Base-by-base conservation (phyloP, 225 moss, liverwort and hornwort genomes). In the Marchantia paleacea region DNA sequence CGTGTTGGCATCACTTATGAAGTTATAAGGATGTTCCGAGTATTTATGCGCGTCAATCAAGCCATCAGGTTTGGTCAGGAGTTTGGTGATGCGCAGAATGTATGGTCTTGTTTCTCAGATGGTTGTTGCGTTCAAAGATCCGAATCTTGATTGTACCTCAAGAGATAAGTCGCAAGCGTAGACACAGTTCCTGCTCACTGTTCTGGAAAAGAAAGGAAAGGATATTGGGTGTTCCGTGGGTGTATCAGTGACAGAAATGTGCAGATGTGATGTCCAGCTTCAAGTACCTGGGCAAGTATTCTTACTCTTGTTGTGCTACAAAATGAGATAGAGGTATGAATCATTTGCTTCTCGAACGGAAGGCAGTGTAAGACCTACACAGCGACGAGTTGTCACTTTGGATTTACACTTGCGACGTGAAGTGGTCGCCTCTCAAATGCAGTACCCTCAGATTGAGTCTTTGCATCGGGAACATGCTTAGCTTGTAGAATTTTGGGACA, bases 71-170 rank as follows among this genome's bases (percentile, higher is more conserved):
- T 80, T 57, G 31, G 58, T 31, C 19, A 22, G 72, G 22, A 52
- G 26, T 30, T 52, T 61, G 25, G 5, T 72, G 47, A 52, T 24
- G 69, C 49, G 73, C 73, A 74, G 10, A 74, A 26, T 62, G 49
- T 80, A 62, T 80, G 55, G 80, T 80, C 72, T 64, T 80, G 70
- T 55, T 65, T 72, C 80, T 80, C 80, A 31, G 49, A 80, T 73
- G 72, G 80, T 80, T 72, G 49, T 52, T 57, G 61, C 25, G 53
- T 26, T 60, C 72, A 65, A 74, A 64, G 73, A 73, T 80, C 50
- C 62, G 72, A 50, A 74, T 73, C 73, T 60, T 72, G 50, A 22
- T 64, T 63, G 73, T 61, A 73, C 79, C 64, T 65, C 69, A 73
- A 73, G 61, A 72, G 58, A 72, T 63, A 61, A 48, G 65, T 63